Evolutionary conservation across 1,139 yeast species (phyloP).

Genomic region (Blastobotrys indianensis): DNA sequence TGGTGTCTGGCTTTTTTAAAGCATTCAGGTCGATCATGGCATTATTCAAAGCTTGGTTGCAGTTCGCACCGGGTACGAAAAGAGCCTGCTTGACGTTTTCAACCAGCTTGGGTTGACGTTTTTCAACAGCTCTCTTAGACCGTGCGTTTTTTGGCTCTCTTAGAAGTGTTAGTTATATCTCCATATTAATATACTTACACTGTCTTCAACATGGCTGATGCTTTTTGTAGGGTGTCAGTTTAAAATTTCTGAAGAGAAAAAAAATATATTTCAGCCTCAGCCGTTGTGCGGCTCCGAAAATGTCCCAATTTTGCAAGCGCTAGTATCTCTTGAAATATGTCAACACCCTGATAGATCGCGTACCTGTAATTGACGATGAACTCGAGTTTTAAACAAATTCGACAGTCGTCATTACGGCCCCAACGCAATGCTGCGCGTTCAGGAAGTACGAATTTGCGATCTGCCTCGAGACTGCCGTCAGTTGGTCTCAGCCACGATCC

Average conservation of each 20-base stretch:
- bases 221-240: not conserved
- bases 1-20: conserved; percentile 84
- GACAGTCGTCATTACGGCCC: conserved; percentile 10
- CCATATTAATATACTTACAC: conserved; percentile 1
- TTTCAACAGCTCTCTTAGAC: conserved; percentile 88
- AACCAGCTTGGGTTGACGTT: conserved; percentile 78
- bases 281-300: not conserved
- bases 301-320: too few species aligned
- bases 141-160: conserved; percentile 81
- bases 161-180: too few species aligned
- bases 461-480: conserved; percentile 7
- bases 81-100: conserved; percentile 89
- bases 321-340: not conserved
- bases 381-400: conserved; percentile 10
- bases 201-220: conserved; percentile 9
- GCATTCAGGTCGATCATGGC: conserved; percentile 87
- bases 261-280: conserved; percentile 6
- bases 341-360: not conserved
- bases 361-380: conserved; percentile 1
- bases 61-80: conserved; percentile 83
- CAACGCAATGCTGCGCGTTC: conserved; percentile 1
- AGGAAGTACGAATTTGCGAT: conserved; percentile 3
- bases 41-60: conserved; percentile 77
- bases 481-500: not conserved
- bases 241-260: not conserved